Base-by-base conservation (phyloP, 139 green algal species). In the Zygnema cylindricum region DNA sequence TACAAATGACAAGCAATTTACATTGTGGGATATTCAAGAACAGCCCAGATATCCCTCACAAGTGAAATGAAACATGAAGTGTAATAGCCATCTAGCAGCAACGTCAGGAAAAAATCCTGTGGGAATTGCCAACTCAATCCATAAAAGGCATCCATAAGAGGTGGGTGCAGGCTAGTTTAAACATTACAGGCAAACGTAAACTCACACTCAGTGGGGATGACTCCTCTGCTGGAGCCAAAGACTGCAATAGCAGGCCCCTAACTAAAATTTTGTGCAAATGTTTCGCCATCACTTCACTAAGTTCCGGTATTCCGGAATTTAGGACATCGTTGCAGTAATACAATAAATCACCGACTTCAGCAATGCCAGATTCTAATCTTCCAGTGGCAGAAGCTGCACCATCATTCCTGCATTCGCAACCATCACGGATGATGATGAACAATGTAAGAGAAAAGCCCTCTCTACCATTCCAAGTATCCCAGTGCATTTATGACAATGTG, bases 251-350 rank as follows among this genome's bases (percentile, higher is more conserved):
- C 36, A 92, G 32, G 22, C 69, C 78, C 32, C 55, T 43, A n/a
- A 91, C 33, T 30, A 91, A 55, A 81, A 75, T 81, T 43, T 86
- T 39, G 36, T 79, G 42, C 16, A 94, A 55, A 33, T 90, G 75
- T 33, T 91, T 41, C 39, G 81, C 77, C 33, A 94, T n/a, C 0
- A 93, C 30, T 33, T 79, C 76, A 54, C 69, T 78, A 42, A 94
- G 30, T 30, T 81, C 38, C 1, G 32, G 35, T 23, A 83, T 82
- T 54, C 85, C 85, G 22, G 92, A 42, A 43, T 30, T 76, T 16
- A 98, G 93, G 38, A 99, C 93, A 91, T 99, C 97, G 71, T 95
- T 97, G 91, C 93, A 95, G 92, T 98, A 99, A 25, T 94, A 96
- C 3, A 99, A 81, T 76, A 98, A 89, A 88, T 99, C 97, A 88